These are phyloP conservation scores for Ascoidea rubescens DNA, from an alignment of 805 yeast species.

Conservation along the genomic window DNA sequence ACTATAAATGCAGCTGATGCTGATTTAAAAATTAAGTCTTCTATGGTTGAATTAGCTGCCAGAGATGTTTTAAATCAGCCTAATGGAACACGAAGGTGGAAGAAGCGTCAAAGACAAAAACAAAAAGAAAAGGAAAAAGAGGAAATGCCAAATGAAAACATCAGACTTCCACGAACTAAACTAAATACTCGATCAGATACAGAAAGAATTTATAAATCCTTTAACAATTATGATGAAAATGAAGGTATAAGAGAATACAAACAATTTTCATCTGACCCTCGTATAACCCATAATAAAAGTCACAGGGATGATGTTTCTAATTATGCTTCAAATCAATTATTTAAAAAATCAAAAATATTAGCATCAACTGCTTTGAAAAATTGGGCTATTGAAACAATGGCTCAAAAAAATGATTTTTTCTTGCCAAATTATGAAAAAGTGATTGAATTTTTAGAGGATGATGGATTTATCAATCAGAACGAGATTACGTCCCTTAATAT, in stretches of 20 bases:
- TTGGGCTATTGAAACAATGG: constrained; percentile 32
- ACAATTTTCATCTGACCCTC: constrained; percentile 65
- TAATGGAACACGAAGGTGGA: constrained; percentile 37
- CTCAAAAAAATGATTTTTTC: constrained; percentile 17
- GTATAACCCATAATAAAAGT: constrained; percentile 52
- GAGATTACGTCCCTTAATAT: constrained; percentile 11
- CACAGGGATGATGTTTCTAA: constrained; percentile 62
- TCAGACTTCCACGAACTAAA: constrained; percentile 12
- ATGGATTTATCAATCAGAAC: constrained; percentile 19
- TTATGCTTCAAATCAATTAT: constrained; percentile 26
- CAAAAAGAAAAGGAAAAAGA: constrained; percentile 1
- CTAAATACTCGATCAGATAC: constrained; percentile 14
- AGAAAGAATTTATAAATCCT: constrained; percentile 31
- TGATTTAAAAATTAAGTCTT: constrained; percentile 30
- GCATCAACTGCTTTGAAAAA: constrained; percentile 41
- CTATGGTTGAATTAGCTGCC: constrained; percentile 65
- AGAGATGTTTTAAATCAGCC: constrained; percentile 44
- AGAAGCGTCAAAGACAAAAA: constrained; percentile 10
- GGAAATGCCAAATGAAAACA: constrained; percentile 11
- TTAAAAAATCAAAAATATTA: constrained; percentile 34
- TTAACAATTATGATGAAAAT: constrained; percentile 82
- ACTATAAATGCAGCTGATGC: constrained; percentile 25
- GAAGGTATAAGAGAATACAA: constrained; percentile 75
- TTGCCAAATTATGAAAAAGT: constrained; percentile 49
- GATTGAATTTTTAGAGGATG: constrained; percentile 36